phyloP scores from a whole-genome alignment of 2,329 filamentous ascomycete species.

The Sporothrix sp. region DNA sequence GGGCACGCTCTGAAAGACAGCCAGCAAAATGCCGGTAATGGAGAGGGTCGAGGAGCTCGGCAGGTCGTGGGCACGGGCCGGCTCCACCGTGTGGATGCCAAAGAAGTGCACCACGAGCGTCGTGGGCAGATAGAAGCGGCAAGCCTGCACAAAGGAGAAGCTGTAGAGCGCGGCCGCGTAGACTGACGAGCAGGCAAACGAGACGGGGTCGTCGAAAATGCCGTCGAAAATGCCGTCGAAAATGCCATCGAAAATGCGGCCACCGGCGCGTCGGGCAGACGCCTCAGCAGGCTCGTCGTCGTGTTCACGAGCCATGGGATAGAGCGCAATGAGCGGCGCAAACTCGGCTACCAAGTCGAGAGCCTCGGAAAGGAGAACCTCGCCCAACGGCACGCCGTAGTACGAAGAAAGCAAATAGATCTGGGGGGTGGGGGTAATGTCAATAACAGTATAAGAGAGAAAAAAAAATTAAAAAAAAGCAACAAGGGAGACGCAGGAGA shows the following conservation, averaged over 20 bases:
- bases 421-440: too few relatives aligned
- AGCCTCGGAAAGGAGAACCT: neutral
- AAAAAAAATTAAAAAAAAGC: neutral
- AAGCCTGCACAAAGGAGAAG: conserved; percentile 59
- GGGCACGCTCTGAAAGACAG: conserved; percentile 1
- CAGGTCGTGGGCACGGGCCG: conserved; percentile 33
- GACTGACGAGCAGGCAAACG: conserved; percentile 47
- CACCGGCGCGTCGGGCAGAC: too few relatives aligned
- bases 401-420: conserved; percentile 69
- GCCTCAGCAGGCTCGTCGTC: too few relatives aligned
- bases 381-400: conserved; percentile 48
- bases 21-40: neutral
- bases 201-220: conserved; percentile 1
- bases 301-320: too few relatives aligned
- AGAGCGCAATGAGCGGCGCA: neutral
- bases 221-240: neutral
- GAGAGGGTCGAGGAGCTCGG: neutral
- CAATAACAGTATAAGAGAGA: neutral
- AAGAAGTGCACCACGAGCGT: conserved; percentile 68
- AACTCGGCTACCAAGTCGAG: conserved; percentile 8
- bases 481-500: conserved; percentile 13
- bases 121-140: conserved; percentile 59
- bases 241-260: too few relatives aligned
- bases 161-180: conserved; percentile 66
- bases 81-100: conserved; percentile 57